Percentiles rank a stretch among this genome's conserved stretches.
Evolutionary conservation across 169 alveolate species (phyloP).

Genomic region (Plasmodium berghei): DNA sequence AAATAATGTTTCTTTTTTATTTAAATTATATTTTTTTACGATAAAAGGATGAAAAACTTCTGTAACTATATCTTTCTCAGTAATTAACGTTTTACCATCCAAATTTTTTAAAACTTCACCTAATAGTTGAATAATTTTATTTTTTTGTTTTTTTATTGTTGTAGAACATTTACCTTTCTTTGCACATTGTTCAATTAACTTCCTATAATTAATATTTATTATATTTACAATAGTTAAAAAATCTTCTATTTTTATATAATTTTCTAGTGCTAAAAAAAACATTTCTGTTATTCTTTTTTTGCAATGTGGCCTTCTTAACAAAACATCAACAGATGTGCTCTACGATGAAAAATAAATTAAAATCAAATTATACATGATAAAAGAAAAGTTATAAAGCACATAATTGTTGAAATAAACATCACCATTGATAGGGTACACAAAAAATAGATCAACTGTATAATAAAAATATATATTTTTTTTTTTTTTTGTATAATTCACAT

Average conservation of each 20-base stretch:
- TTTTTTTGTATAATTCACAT: not conserved
- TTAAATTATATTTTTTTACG: slow-evolving; percentile 36
- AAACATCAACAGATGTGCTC: slow-evolving; percentile 70
- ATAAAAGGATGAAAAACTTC: slow-evolving; percentile 60
- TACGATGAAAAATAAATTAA: not conserved
- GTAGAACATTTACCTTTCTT: slow-evolving; percentile 1
- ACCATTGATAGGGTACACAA: not conserved
- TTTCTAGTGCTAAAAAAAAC: slow-evolving; percentile 45
- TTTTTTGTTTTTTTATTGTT: slow-evolving; percentile 9
- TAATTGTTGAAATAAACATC: too few relatives aligned
- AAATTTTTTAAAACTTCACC: slow-evolving; percentile 31
- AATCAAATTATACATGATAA: not conserved
- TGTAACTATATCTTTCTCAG: slow-evolving; percentile 60
- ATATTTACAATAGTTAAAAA: slow-evolving; percentile 37
- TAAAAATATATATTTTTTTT: not conserved
- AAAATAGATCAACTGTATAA: not conserved
- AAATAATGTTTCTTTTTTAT: slow-evolving; percentile 56
- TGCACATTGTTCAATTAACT: slow-evolving; percentile 50
- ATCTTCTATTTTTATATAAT: slow-evolving; percentile 60
- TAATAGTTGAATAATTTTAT: slow-evolving; percentile 44
- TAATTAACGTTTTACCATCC: slow-evolving; percentile 39
- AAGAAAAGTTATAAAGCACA: not conserved
- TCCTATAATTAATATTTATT: slow-evolving; percentile 40
- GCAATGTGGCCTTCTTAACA: slow-evolving; percentile 62
- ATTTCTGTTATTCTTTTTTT: slow-evolving; percentile 62